phyloP scores from a whole-genome alignment of 345 rosid species.

The Bruguiera gymnorhiza region DNA sequence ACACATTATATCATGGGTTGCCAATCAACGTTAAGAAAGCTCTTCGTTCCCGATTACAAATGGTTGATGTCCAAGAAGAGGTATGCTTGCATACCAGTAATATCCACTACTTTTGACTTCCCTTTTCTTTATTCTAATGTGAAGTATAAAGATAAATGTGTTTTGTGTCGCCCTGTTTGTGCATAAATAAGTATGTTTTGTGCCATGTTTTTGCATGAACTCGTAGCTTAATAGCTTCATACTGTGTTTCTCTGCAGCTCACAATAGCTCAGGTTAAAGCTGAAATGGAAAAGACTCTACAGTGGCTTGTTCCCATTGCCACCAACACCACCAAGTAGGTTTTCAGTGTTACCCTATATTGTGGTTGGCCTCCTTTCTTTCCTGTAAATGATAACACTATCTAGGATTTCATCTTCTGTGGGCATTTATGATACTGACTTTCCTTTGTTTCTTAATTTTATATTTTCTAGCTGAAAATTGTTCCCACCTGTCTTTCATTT shows the following conservation, averaged over 20 bases:
- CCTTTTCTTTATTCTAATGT: not conserved
- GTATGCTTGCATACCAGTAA: conserved; percentile 28
- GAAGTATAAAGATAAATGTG: not conserved
- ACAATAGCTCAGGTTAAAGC: conserved; percentile 58
- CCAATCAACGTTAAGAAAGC: conserved; percentile 58
- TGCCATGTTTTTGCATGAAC: not conserved
- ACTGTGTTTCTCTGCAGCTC: conserved; percentile 42
- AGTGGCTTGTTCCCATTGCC: conserved; percentile 85
- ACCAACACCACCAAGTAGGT: conserved; percentile 77
- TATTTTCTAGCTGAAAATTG: not conserved
- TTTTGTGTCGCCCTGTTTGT: not conserved
- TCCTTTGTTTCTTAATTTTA: not conserved
- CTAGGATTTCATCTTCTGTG: not conserved
- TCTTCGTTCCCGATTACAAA: conserved; percentile 56
- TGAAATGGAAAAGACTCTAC: conserved; percentile 42
- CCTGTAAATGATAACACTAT: no score
- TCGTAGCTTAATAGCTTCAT: conserved; percentile 9
- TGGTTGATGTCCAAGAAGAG: conserved; percentile 53
- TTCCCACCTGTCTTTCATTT: not conserved
- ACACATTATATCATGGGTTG: conserved; percentile 58
- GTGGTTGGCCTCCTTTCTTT: no score
- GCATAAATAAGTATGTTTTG: not conserved
- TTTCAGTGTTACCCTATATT: not conserved
- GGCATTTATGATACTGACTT: not conserved
- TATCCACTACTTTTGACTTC: not conserved